Percentiles rank a stretch among this genome's conserved stretches.
phyloP scores from a whole-genome alignment of 108 stramenopile species.

The Cyclotella atomus region DNA sequence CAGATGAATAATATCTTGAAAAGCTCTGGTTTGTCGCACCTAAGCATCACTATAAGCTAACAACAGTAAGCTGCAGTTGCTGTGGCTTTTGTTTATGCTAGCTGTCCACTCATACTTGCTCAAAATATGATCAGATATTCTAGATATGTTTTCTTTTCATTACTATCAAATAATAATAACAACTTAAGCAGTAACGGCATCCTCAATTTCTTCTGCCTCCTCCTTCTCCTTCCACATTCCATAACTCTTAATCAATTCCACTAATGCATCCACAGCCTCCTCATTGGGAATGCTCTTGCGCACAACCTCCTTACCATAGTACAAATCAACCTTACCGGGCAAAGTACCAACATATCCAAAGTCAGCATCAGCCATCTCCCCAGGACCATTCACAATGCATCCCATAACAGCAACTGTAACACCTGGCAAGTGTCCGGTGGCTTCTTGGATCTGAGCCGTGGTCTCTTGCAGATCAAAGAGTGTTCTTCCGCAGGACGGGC shows the following conservation, averaged over 20 bases:
- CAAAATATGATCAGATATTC: not conserved
- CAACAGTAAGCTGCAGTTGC: too few relatives aligned
- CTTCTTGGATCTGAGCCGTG: conserved; percentile 88
- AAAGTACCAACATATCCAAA: conserved; percentile 97
- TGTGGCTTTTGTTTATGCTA: too few relatives aligned
- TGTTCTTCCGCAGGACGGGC: conserved; percentile 97
- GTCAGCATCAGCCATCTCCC: conserved; percentile 99
- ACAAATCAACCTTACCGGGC: conserved; percentile 96
- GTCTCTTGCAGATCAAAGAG: conserved; percentile 97
- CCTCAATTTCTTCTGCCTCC: conserved; percentile 70
- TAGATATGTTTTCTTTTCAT: not conserved
- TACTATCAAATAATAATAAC: not conserved
- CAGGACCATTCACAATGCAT: conserved; percentile 98
- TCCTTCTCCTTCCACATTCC: conserved; percentile 95
- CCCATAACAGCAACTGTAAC: conserved; percentile 99
- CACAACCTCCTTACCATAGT: conserved; percentile 97
- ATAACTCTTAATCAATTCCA: conserved; percentile 95
- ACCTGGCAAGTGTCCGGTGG: conserved; percentile 95
- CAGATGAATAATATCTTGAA: too few relatives aligned
- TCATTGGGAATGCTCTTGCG: conserved; percentile 90
- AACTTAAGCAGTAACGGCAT: conserved; percentile 28
- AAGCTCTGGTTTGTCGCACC: too few relatives aligned
- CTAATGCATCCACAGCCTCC: conserved; percentile 89
- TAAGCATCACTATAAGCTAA: too few relatives aligned
- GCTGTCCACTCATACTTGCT: too few relatives aligned